Percentiles rank a stretch among this genome's conserved stretches.
These are phyloP conservation scores for Tricladium varicosporioides DNA, from an alignment of 2,329 filamentous ascomycete species.

Conservation along the genomic window DNA sequence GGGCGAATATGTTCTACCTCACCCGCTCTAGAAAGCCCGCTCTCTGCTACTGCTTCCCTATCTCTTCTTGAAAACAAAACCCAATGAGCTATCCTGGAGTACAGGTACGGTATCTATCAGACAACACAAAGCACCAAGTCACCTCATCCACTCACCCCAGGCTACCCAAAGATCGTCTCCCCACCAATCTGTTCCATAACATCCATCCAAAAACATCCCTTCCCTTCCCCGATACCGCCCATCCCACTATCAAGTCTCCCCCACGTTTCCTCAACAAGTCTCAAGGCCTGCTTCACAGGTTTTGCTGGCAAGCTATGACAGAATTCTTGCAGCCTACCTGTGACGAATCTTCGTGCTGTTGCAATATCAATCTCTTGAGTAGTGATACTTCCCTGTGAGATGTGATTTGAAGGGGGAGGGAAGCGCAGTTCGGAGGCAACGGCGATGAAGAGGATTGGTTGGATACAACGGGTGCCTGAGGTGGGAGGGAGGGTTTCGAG, in stretches of 20 bases:
- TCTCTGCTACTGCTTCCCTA: too few species aligned
- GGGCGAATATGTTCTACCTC: too few species aligned
- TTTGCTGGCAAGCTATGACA: conserved; percentile 29
- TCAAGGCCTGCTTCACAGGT: conserved; percentile 24
- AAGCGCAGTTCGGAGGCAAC: conserved; percentile 28
- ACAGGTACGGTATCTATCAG: too few species aligned
- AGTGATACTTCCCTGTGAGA: conserved; percentile 21
- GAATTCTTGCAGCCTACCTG: conserved; percentile 28
- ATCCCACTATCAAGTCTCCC: conserved; percentile 9
- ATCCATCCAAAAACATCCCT: conserved; percentile 30
- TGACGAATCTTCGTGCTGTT: conserved; percentile 25
- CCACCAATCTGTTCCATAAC: conserved; percentile 26
- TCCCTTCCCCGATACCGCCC: conserved; percentile 24
- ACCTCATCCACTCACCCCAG: too few species aligned
- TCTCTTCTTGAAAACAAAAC: too few species aligned
- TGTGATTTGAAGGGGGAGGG: conserved; percentile 10
- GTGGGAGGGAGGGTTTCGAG: conserved; percentile 26
- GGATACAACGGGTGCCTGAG: conserved; percentile 30
- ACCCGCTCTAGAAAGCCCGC: too few species aligned
- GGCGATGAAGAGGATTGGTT: conserved; percentile 29
- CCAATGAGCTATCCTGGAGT: too few species aligned
- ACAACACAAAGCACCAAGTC: too few species aligned
- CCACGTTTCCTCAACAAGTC: conserved; percentile 30
- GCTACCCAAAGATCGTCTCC: conserved; percentile 29
- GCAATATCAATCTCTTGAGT: conserved; percentile 29